phyloP scores from a whole-genome alignment of 2,329 filamentous ascomycete genomes.

The Elsinoe arachidis region DNA sequence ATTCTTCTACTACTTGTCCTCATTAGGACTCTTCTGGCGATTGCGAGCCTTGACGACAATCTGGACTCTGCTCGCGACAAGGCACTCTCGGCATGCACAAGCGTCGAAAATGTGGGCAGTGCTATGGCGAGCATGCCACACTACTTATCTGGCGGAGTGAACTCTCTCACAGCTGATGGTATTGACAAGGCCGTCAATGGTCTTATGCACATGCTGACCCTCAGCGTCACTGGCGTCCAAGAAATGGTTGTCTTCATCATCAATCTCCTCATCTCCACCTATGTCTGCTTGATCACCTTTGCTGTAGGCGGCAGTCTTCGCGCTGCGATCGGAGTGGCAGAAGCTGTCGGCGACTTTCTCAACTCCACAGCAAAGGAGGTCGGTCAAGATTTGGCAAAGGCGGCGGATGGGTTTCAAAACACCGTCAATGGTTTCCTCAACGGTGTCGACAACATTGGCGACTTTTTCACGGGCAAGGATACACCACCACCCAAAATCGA shows the following conservation, averaged over 20 bases:
- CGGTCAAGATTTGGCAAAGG: conserved; percentile 44
- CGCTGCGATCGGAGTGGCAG: conserved; percentile 54
- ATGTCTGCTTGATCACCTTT: conserved; percentile 79
- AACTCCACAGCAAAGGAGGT: conserved; percentile 53
- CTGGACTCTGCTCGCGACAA: conserved; percentile 68
- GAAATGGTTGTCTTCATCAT: conserved; percentile 86
- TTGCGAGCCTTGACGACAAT: conserved; percentile 62
- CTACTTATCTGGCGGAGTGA: conserved; percentile 83
- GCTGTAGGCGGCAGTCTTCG: conserved; percentile 71
- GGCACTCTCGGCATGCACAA: conserved; percentile 80
- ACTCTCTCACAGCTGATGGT: conserved; percentile 69
- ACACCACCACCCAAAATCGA: conserved; percentile 49
- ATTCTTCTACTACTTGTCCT: conserved; percentile 80
- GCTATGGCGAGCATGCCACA: conserved; percentile 97
- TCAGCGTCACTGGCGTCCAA: conserved; percentile 76
- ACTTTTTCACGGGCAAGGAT: conserved; percentile 33
- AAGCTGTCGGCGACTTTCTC: conserved; percentile 52
- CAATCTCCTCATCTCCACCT: conserved; percentile 82
- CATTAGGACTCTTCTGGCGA: conserved; percentile 67
- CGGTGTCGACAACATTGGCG: conserved; percentile 37
- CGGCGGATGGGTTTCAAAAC: conserved; percentile 33
- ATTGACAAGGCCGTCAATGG: conserved; percentile 74
- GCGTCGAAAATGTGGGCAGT: conserved; percentile 87
- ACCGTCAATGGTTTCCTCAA: conserved; percentile 51
- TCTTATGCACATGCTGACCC: conserved; percentile 66